These are phyloP conservation scores for Trichocomaceae sp. DNA, from an alignment of 2,329 filamentous ascomycete genomes.

Conservation along the genomic window DNA sequence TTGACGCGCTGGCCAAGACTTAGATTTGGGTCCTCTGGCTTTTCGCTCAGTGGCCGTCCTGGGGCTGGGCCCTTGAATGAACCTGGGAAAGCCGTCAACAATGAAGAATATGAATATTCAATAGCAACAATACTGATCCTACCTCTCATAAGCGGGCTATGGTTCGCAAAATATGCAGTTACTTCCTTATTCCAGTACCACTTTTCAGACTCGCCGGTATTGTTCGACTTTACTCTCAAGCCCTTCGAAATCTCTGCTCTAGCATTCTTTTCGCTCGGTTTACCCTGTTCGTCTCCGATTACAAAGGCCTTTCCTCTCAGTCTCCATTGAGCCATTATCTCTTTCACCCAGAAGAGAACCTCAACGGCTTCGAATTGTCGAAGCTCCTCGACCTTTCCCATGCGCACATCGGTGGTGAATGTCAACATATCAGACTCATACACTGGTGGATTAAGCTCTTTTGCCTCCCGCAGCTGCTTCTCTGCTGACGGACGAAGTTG, in stretches of 20 bases:
- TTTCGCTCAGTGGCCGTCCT: slow-evolving; percentile 53
- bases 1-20: slow-evolving; percentile 59
- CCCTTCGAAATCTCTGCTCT: slow-evolving; percentile 55
- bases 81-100: slow-evolving; percentile 34
- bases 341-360: slow-evolving; percentile 72
- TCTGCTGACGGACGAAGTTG: slow-evolving; percentile 66
- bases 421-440: slow-evolving; percentile 73
- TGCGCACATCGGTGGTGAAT: slow-evolving; percentile 81
- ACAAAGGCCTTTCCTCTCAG: slow-evolving; percentile 70
- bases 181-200: slow-evolving; percentile 80
- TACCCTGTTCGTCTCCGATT: slow-evolving; percentile 60
- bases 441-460: slow-evolving; percentile 53
- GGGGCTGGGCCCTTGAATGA: slow-evolving; percentile 67
- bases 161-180: slow-evolving; percentile 83
- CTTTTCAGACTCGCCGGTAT: slow-evolving; percentile 31
- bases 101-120: background rate
- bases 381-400: slow-evolving; percentile 75
- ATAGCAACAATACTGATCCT: slow-evolving; percentile 17
- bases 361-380: slow-evolving; percentile 68
- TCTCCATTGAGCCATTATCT: slow-evolving; percentile 73
- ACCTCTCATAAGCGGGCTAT: slow-evolving; percentile 73
- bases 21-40: slow-evolving; percentile 41
- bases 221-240: slow-evolving; percentile 41
- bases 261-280: slow-evolving; percentile 39
- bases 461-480: slow-evolving; percentile 49